Conservation (phyloP, 2,329 filamentous ascomycete genomes). For the Xylariomycetidae sp. region DNA sequence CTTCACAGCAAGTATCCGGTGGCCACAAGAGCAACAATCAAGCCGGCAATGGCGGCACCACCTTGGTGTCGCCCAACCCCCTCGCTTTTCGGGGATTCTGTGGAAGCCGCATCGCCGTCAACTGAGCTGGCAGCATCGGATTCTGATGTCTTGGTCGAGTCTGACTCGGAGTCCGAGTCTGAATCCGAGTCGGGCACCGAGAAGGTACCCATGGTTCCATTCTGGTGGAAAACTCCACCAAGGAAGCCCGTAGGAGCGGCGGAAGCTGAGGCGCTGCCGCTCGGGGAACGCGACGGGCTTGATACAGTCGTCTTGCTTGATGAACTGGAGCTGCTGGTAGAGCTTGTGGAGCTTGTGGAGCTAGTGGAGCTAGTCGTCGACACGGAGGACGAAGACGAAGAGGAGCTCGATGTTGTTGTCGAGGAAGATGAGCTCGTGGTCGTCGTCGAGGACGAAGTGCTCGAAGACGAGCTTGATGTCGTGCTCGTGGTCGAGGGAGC, state of each 20-base stretch:
- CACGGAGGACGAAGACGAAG: slow-evolving; percentile 19
- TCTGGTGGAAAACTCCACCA: slow-evolving; percentile 51
- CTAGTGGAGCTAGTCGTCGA: slow-evolving; percentile 11
- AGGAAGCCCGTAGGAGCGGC: slow-evolving; percentile 20
- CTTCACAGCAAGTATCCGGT: slow-evolving; percentile 32
- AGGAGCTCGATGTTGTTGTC: slow-evolving; percentile 18
- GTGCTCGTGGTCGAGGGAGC: slow-evolving; percentile 9
- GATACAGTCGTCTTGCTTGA: slow-evolving; percentile 4
- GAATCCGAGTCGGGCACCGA: slow-evolving; percentile 18
- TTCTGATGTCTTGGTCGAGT: no score
- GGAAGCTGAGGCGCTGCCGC: slow-evolving; percentile 6
- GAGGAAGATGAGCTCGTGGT: slow-evolving; percentile 16
- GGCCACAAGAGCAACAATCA: slow-evolving; percentile 50
- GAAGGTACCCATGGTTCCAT: slow-evolving; percentile 26
- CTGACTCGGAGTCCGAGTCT: no score
- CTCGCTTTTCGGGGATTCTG: slow-evolving; percentile 38
- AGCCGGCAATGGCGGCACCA: slow-evolving; percentile 44
- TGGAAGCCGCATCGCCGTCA: slow-evolving; percentile 23
- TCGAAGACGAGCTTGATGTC: slow-evolving; percentile 15
- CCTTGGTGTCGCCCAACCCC: slow-evolving; percentile 38
- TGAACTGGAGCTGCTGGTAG: slow-evolving; percentile 7
- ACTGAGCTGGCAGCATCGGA: slow-evolving; percentile 12
- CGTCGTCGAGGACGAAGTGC: slow-evolving; percentile 16
- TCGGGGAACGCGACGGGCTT: slow-evolving; percentile 6
- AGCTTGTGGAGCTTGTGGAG: slow-evolving; percentile 8